A percentile compares a stretch with the other conserved stretches of the same genome.
phyloP scores from a whole-genome alignment of 257 asterid species.

The Solanum chmielewskii region DNA sequence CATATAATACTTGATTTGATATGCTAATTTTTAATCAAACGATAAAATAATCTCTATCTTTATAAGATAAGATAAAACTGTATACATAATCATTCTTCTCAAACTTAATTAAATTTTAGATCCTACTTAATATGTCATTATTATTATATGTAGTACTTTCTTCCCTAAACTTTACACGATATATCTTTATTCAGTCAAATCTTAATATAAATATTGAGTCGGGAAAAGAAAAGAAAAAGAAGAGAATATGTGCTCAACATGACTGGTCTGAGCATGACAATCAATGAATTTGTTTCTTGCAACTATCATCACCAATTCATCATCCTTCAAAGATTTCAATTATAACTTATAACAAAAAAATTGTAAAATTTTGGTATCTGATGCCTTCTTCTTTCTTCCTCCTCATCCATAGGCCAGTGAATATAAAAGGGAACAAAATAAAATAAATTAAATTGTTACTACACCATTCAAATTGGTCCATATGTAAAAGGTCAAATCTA shows the following conservation, averaged over 20 bases:
- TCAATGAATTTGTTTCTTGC: neutral
- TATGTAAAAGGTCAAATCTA: neutral
- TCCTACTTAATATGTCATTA: neutral
- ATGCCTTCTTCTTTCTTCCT: neutral
- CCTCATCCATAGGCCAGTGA: neutral
- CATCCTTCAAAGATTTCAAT: neutral
- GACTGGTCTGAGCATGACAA: neutral
- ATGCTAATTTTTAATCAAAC: neutral
- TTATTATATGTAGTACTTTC: neutral
- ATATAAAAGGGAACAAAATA: neutral
- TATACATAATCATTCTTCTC: neutral
- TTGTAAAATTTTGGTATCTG: neutral
- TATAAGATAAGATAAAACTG: neutral
- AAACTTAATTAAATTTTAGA: neutral
- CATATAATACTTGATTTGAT: neutral
- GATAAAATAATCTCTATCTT: neutral
- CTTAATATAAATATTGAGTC: fast-evolving
- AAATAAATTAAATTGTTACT: neutral
- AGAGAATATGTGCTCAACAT: neutral
- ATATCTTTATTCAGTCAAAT: neutral
- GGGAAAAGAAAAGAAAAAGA: fast-evolving
- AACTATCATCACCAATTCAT: neutral
- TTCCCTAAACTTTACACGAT: neutral
- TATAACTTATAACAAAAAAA: neutral
- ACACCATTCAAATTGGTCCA: neutral